Evolutionary conservation across 2,329 filamentous ascomycete genomes (phyloP).

Genomic region (Cercospora sesami): DNA sequence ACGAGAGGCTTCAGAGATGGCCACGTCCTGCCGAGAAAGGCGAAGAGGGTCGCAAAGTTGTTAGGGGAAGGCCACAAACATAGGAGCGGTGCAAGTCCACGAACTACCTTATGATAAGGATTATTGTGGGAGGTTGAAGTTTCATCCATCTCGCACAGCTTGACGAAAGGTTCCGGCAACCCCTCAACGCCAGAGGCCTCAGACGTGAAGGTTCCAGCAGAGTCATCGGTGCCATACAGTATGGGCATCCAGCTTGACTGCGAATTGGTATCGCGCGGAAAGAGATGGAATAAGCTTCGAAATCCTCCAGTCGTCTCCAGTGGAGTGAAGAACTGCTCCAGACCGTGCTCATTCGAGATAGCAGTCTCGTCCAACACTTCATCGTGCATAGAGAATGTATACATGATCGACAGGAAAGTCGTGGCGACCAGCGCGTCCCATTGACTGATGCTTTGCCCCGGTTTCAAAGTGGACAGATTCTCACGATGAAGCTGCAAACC

Average conservation of each 20-base stretch:
- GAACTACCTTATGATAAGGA: slow-evolving; percentile 24
- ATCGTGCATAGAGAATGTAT: slow-evolving; percentile 25
- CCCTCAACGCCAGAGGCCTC: slow-evolving; percentile 8
- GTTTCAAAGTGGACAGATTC: slow-evolving; percentile 7
- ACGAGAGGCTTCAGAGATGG: slow-evolving; percentile 19
- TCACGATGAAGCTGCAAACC: neutral
- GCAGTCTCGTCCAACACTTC: neutral
- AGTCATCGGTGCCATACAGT: neutral
- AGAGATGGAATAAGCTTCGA: neutral
- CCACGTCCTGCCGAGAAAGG: slow-evolving; percentile 25
- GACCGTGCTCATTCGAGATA: neutral
- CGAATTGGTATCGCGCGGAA: neutral
- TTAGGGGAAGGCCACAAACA: slow-evolving; percentile 2
- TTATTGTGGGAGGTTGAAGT: slow-evolving; percentile 21
- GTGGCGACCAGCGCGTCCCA: slow-evolving; percentile 26
- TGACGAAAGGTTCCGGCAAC: slow-evolving; percentile 21
- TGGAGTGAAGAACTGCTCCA: neutral
- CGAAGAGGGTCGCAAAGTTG: slow-evolving; percentile 23
- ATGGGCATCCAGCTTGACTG: neutral
- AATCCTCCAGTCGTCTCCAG: neutral
- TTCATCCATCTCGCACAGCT: slow-evolving; percentile 26
- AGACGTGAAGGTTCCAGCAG: slow-evolving; percentile 6
- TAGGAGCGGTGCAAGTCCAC: slow-evolving; percentile 24
- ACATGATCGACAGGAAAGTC: slow-evolving; percentile 26
- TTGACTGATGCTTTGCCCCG: neutral